A percentile compares a stretch with the other conserved stretches of the same genome.
These are phyloP conservation scores for Craterostigma plantagineum DNA, from an alignment of 257 asterid genomes.

Conservation along the genomic window DNA sequence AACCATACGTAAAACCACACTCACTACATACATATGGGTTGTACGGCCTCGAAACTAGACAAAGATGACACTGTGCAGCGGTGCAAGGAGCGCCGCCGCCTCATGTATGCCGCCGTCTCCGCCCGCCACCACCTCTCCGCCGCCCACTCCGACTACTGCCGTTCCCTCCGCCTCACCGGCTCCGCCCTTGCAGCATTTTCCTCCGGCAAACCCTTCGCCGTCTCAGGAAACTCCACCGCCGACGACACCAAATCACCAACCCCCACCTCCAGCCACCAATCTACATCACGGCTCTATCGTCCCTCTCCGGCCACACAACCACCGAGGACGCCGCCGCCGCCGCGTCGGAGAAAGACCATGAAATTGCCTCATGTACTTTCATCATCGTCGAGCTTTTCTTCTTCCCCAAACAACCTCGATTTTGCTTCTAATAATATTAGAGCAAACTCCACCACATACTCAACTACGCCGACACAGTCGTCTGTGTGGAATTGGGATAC, in stretches of 20 bases:
- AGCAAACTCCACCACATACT: conserved; percentile 38
- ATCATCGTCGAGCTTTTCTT: conserved; percentile 50
- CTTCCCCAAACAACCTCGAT: conserved; percentile 28
- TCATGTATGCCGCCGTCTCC: conserved; percentile 66
- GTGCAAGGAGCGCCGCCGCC: conserved; percentile 93
- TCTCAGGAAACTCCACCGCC: conserved; percentile 65
- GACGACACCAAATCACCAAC: conserved; percentile 22
- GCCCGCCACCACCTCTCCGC: conserved; percentile 95
- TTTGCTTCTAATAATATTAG: conserved; percentile 30
- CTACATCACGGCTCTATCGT: conserved; percentile 27
- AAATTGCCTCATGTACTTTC: conserved; percentile 76
- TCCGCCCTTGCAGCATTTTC: conserved; percentile 71
- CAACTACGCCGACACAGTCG: conserved; percentile 66
- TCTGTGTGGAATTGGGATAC: conserved; percentile 94
- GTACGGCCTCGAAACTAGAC: conserved; percentile 88
- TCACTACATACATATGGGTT: conserved; percentile 36
- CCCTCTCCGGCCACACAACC: conserved; percentile 31
- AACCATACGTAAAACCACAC: neutral
- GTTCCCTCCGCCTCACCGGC: conserved; percentile 69
- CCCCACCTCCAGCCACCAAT: conserved; percentile 21
- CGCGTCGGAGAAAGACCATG: conserved; percentile 30
- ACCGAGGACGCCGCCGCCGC: conserved; percentile 13
- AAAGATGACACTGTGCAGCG: conserved; percentile 95
- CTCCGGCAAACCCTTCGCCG: conserved; percentile 80
- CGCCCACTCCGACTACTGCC: conserved; percentile 94